Evolutionary conservation across 2,329 filamentous ascomycete species (phyloP).

Genomic region (Phyllosticta capitalensis): DNA sequence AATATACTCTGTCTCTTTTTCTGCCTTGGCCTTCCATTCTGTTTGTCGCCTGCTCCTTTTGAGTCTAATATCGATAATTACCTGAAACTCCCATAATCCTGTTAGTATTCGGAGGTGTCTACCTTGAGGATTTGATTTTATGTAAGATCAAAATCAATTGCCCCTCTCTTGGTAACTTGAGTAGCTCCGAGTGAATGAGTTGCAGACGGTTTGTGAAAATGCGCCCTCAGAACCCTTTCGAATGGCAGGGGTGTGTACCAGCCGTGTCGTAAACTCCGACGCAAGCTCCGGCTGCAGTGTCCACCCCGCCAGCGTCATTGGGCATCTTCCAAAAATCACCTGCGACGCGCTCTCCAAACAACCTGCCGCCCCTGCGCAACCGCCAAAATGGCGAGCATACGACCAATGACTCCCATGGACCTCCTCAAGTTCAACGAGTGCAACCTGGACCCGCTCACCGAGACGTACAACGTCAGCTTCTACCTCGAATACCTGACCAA

Average conservation of each 20-base stretch:
- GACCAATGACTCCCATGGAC: constrained; percentile 63
- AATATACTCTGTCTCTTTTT: neutral
- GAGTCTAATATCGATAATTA: neutral
- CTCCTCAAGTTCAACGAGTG: constrained; percentile 85
- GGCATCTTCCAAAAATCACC: neutral
- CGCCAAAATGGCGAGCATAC: constrained; percentile 8
- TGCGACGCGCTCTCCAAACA: neutral
- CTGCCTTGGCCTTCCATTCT: neutral
- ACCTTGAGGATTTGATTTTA: too few relatives aligned
- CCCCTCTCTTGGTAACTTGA: too few relatives aligned
- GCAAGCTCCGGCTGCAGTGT: neutral
- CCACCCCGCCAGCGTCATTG: neutral
- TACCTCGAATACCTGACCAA: constrained; percentile 93
- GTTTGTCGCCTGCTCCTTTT: too few relatives aligned
- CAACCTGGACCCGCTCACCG: constrained; percentile 93
- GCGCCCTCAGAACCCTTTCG: too few relatives aligned
- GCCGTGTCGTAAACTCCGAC: neutral
- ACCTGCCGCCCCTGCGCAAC: neutral
- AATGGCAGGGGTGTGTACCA: neutral
- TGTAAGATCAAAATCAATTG: too few relatives aligned
- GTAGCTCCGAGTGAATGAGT: too few relatives aligned
- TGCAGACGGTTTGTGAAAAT: too few relatives aligned
- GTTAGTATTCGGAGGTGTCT: too few relatives aligned
- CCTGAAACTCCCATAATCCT: too few relatives aligned
- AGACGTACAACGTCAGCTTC: constrained; percentile 92